Percentiles rank a stretch among this genome's conserved stretches.
These are phyloP conservation scores for Xylariaceae sp. DNA, from an alignment of 2,329 filamentous ascomycete species.

Conservation along the genomic window DNA sequence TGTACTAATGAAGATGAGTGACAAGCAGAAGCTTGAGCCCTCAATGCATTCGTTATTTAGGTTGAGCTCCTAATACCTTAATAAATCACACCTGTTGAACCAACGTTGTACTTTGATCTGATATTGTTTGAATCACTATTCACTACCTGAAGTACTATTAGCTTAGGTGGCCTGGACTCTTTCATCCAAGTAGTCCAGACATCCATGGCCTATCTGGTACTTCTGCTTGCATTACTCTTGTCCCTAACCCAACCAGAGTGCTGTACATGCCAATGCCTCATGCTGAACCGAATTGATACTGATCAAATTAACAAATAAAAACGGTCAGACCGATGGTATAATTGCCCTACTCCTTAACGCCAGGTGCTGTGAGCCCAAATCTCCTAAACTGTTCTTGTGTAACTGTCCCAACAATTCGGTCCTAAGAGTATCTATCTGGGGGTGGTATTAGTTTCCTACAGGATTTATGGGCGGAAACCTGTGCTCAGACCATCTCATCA, in stretches of 20 bases:
- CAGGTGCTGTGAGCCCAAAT: slow-evolving; percentile 41
- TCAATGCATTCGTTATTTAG: background rate
- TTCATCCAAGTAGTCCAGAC: slow-evolving; percentile 22
- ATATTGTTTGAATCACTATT: slow-evolving; percentile 18
- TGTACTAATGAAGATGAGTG: background rate
- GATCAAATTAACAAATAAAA: slow-evolving; percentile 37
- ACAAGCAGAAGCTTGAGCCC: background rate
- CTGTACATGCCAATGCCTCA: slow-evolving; percentile 2
- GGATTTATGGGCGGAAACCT: slow-evolving; percentile 1
- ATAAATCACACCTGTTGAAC: background rate
- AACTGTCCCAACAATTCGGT: slow-evolving; percentile 28
- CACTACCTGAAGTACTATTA: slow-evolving; percentile 21
- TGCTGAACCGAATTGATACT: slow-evolving; percentile 17
- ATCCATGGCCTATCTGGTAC: slow-evolving; percentile 18
- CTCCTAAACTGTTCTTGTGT: slow-evolving; percentile 34
- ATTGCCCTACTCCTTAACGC: slow-evolving; percentile 43
- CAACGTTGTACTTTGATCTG: background rate
- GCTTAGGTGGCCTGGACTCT: slow-evolving; percentile 3
- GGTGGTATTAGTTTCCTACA: too few species aligned
- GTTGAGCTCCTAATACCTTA: background rate
- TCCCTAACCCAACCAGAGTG: background rate
- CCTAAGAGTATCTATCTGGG: slow-evolving; percentile 9
- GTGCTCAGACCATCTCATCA: slow-evolving; percentile 16
- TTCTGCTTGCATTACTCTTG: background rate
- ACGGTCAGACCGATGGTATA: slow-evolving; percentile 43